Evolutionary conservation across 2,329 filamentous ascomycete species (phyloP).

Genomic region (Venturia aucupariae): DNA sequence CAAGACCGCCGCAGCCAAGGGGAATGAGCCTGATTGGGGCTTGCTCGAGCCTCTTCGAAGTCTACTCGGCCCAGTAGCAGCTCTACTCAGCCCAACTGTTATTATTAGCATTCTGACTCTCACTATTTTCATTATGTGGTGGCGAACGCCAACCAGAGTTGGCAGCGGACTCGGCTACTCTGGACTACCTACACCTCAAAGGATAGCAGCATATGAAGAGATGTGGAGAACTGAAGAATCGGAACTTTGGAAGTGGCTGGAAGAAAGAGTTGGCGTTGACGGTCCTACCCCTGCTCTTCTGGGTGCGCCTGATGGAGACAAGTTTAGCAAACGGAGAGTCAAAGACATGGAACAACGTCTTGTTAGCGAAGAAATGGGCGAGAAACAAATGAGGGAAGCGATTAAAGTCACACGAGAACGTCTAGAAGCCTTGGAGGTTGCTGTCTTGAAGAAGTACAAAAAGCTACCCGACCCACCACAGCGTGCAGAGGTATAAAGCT

Average conservation of each 20-base stretch:
- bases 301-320: conserved; percentile 20
- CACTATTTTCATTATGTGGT: conserved; percentile 65
- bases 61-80: conserved; percentile 7
- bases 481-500: background rate
- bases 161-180: conserved; percentile 28
- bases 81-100: conserved; percentile 66
- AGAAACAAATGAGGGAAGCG: conserved; percentile 67
- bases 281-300: conserved; percentile 42
- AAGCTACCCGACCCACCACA: background rate
- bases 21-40: conserved; percentile 57
- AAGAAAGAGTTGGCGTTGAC: conserved; percentile 66
- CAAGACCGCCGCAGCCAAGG: background rate
- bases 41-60: conserved; percentile 62
- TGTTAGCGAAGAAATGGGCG: conserved; percentile 55
- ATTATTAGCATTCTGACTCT: conserved; percentile 66
- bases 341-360: conserved; percentile 46
- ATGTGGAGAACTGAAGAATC: conserved; percentile 84
- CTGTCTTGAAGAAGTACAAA: conserved; percentile 48
- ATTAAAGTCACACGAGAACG: conserved; percentile 82
- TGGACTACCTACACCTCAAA: conserved; percentile 39
- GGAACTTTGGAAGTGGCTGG: conserved; percentile 87
- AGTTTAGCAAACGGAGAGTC: conserved; percentile 37
- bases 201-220: conserved; percentile 79
- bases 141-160: conserved; percentile 36
- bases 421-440: conserved; percentile 64